These are phyloP conservation scores for Afroboletus lepidellus DNA, from an alignment of 1,284 basidiomycete species.

Conservation along the genomic window DNA sequence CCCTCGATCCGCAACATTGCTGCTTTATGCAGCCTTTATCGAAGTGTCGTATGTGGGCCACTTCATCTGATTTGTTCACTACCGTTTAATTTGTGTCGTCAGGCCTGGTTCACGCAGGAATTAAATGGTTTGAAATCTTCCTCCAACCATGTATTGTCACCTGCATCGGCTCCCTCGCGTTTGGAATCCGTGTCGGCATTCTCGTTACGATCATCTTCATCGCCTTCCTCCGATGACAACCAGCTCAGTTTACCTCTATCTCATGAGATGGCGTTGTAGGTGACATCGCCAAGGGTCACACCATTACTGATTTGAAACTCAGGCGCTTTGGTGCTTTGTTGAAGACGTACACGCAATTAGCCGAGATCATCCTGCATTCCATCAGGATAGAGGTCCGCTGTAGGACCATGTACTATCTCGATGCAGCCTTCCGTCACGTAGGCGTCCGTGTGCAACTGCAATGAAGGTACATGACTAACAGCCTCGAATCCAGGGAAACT, in stretches of 20 bases:
- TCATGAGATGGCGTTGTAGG: constrained; percentile 83
- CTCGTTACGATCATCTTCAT: constrained; percentile 51
- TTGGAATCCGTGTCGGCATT: constrained; percentile 49
- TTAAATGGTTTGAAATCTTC: constrained; percentile 64
- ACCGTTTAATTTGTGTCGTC: constrained; percentile 12
- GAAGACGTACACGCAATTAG: constrained; percentile 86
- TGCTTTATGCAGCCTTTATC: constrained; percentile 79
- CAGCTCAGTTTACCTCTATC: constrained; percentile 75
- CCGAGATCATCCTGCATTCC: constrained; percentile 84
- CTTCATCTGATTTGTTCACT: neutral
- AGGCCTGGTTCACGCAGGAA: constrained; percentile 83
- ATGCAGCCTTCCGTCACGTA: constrained; percentile 75
- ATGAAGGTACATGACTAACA: constrained; percentile 1
- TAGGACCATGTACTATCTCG: constrained; percentile 80
- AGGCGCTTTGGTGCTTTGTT: constrained; percentile 90
- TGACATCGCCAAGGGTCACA: constrained; percentile 14
- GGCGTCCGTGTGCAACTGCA: constrained; percentile 21
- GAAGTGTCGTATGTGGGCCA: constrained; percentile 70
- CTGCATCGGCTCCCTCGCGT: constrained; percentile 44
- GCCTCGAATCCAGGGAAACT: constrained; percentile 66
- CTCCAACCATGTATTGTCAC: constrained; percentile 55
- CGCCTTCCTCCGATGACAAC: constrained; percentile 37
- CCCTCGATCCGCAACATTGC: constrained; percentile 74
- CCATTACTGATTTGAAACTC: constrained; percentile 10
- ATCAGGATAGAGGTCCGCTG: constrained; percentile 89